These are phyloP conservation scores for Xylariales sp. DNA, from an alignment of 2,329 filamentous ascomycete genomes.

Conservation along the genomic window DNA sequence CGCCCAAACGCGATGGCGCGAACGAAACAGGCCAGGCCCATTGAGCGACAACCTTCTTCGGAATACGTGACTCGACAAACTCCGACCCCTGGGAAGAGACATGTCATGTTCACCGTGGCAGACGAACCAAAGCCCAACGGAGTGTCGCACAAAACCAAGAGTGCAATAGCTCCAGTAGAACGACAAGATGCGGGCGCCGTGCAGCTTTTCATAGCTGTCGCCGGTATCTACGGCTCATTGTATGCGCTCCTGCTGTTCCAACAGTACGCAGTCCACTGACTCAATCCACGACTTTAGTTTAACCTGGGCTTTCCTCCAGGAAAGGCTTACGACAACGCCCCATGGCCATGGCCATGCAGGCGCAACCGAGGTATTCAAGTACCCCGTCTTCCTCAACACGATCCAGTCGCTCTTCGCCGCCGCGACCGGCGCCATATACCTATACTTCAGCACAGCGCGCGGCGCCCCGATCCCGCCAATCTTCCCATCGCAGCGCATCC, in stretches of 20 bases:
- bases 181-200: slow-evolving; percentile 57
- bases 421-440: slow-evolving; percentile 75
- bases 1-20: slow-evolving; percentile 68
- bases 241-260: slow-evolving; percentile 39
- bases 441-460: slow-evolving; percentile 57
- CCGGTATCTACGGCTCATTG: slow-evolving; percentile 96
- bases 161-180: slow-evolving; percentile 22
- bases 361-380: slow-evolving; percentile 76
- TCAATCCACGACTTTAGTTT: slow-evolving; percentile 51
- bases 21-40: slow-evolving; percentile 61
- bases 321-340: slow-evolving; percentile 90
- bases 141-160: slow-evolving; percentile 12
- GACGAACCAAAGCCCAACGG: slow-evolving; percentile 21
- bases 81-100: slow-evolving; percentile 19
- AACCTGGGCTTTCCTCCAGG: slow-evolving; percentile 94
- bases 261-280: neutral
- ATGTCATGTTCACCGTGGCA: slow-evolving; percentile 22
- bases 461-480: slow-evolving; percentile 54
- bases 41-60: slow-evolving; percentile 62
- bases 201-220: slow-evolving; percentile 79
- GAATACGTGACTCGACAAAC: slow-evolving; percentile 48
- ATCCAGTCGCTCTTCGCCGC: slow-evolving; percentile 89
- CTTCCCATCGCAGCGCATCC: slow-evolving; percentile 71
- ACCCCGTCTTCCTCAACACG: slow-evolving; percentile 92
- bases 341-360: slow-evolving; percentile 65